Evolutionary conservation across 495 filamentous ascomycete species (phyloP).

Genomic region (Mycothermus thermophilus): DNA sequence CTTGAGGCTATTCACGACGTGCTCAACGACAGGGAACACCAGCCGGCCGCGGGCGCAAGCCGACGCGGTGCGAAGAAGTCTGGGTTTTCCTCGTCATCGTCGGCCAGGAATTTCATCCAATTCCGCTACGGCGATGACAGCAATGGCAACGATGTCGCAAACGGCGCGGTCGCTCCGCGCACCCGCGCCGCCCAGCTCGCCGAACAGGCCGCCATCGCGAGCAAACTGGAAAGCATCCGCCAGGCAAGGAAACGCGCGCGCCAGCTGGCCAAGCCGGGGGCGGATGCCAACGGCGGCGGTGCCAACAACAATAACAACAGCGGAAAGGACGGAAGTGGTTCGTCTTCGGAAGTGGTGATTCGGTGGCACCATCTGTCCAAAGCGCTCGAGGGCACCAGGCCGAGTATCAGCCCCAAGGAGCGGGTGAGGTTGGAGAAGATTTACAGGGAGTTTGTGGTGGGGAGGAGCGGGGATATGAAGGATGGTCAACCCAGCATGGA

Average conservation of each 20-base stretch:
- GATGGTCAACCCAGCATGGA: conserved; percentile 81
- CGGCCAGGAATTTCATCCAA: conserved; percentile 51
- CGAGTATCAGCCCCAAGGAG: conserved; percentile 71
- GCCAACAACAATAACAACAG: conserved; percentile 9
- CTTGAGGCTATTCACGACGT: conserved; percentile 92
- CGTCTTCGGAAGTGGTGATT: conserved; percentile 54
- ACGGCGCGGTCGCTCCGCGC: conserved; percentile 18
- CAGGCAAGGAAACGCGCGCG: conserved; percentile 47
- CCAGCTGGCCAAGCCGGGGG: conserved; percentile 35
- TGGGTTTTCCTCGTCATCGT: neutral
- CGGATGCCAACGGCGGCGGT: neutral
- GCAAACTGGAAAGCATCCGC: conserved; percentile 64
- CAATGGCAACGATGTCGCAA: conserved; percentile 28
- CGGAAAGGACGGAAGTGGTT: conserved; percentile 10
- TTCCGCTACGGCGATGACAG: conserved; percentile 64
- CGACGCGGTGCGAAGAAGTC: conserved; percentile 21
- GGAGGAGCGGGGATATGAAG: conserved; percentile 85
- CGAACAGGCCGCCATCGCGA: conserved; percentile 55
- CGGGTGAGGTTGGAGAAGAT: conserved; percentile 58
- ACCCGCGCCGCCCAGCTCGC: conserved; percentile 53
- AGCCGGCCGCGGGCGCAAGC: neutral
- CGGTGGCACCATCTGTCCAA: conserved; percentile 74
- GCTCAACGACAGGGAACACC: conserved; percentile 48
- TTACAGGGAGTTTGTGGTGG: conserved; percentile 83
- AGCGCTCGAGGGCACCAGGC: conserved; percentile 60